phyloP scores from a whole-genome alignment of 169 alveolate species.

The Plasmodium relictum region DNA sequence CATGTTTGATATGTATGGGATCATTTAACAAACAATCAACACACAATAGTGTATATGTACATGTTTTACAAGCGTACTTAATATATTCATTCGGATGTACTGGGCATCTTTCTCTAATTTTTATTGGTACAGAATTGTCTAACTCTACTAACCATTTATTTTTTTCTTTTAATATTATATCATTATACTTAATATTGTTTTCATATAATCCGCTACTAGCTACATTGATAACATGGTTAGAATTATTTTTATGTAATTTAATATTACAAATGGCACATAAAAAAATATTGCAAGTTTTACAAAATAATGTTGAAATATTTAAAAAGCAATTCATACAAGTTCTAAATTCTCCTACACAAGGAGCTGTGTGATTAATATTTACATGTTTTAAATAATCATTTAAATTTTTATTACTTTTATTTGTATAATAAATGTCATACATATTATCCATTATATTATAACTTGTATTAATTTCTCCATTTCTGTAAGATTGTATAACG shows the following conservation, averaged over 20 bases:
- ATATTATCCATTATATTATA: slow-evolving; percentile 70
- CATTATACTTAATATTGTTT: slow-evolving; percentile 44
- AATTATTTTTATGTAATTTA: slow-evolving; percentile 35
- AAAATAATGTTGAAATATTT: slow-evolving; percentile 63
- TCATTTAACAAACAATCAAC: slow-evolving; percentile 67
- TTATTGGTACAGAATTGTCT: slow-evolving; percentile 38
- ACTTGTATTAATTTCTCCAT: slow-evolving; percentile 60
- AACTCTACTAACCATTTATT: slow-evolving; percentile 74
- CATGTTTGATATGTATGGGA: slow-evolving; percentile 44
- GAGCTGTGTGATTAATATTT: slow-evolving; percentile 74
- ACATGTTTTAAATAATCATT: slow-evolving; percentile 63
- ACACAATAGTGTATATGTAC: slow-evolving; percentile 43
- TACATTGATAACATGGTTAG: slow-evolving; percentile 49
- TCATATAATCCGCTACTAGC: slow-evolving; percentile 63
- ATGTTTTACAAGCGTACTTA: slow-evolving; percentile 63
- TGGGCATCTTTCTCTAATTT: slow-evolving; percentile 71
- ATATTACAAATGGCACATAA: slow-evolving; percentile 72
- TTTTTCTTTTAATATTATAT: slow-evolving; percentile 56
- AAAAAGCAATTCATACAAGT: slow-evolving; percentile 76
- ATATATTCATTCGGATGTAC: slow-evolving; percentile 54
- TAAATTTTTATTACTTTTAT: slow-evolving; percentile 21
- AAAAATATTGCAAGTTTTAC: slow-evolving; percentile 74
- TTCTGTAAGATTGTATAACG: slow-evolving; percentile 28
- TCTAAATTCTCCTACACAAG: slow-evolving; percentile 74
- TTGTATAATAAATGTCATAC: slow-evolving; percentile 55